Conservation (phyloP, 176 grass and related monocot species). For the Hordeum vulgare region DNA sequence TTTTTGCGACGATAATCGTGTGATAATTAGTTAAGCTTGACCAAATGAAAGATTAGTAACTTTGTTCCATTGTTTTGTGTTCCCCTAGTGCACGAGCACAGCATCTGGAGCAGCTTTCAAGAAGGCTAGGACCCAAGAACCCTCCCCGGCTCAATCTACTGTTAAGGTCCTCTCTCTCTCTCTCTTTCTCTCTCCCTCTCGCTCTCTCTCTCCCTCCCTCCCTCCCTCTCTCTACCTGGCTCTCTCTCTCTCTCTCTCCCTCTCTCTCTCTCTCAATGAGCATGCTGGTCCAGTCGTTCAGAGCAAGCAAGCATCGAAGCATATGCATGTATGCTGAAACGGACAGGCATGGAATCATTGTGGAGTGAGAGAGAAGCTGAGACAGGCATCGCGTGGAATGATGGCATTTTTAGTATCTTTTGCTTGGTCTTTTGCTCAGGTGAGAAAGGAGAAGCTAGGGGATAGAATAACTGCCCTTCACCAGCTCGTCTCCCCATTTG, state of each 20-base stretch:
- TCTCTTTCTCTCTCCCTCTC: constrained; percentile 34
- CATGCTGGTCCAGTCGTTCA: constrained; percentile 17
- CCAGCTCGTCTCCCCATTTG: constrained; percentile 97
- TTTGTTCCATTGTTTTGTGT: constrained; percentile 31
- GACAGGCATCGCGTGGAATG: constrained; percentile 23
- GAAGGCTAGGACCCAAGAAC: constrained; percentile 87
- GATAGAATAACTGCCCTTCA: constrained; percentile 98
- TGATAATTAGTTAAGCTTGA: neutral
- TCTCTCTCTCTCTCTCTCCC: constrained; percentile 44
- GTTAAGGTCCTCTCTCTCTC: constrained; percentile 63
- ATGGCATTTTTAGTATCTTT: constrained; percentile 40
- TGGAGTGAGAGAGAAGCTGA: constrained; percentile 40
- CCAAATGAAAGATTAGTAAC: constrained; percentile 17
- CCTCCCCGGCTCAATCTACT: constrained; percentile 58
- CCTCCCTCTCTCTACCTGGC: neutral
- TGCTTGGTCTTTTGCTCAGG: constrained; percentile 57
- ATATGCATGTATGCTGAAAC: constrained; percentile 33
- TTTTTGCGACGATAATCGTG: neutral
- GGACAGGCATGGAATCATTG: constrained; percentile 45
- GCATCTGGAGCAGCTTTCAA: constrained; percentile 78
- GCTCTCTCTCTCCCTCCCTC: constrained; percentile 36
- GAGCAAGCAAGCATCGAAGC: constrained; percentile 39
- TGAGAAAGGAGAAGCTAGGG: constrained; percentile 97
- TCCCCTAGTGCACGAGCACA: constrained; percentile 56
- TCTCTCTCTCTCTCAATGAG: neutral